Evolutionary conservation across 1,139 yeast species (phyloP).

Genomic region (Taiozyma sp.): DNA sequence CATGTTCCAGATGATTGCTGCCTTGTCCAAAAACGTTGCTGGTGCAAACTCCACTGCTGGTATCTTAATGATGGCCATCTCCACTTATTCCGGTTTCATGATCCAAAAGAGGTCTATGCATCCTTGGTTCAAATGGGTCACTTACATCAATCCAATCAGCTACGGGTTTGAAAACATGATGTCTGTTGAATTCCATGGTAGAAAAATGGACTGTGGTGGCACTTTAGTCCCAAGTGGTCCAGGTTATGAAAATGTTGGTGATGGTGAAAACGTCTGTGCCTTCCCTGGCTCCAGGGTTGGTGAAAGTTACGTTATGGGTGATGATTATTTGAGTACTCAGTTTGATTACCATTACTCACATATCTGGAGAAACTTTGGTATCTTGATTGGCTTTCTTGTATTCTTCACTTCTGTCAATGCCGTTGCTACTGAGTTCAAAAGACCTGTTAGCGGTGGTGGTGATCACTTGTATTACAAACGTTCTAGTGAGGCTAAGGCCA

Average conservation of each 20-base stretch:
- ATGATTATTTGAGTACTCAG: conserved; percentile 32
- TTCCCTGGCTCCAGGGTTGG: conserved; percentile 40
- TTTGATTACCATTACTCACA: conserved; percentile 36
- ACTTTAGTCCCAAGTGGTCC: conserved; percentile 45
- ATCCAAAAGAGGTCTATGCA: conserved; percentile 55
- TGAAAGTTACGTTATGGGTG: conserved; percentile 39
- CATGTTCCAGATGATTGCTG: conserved; percentile 45
- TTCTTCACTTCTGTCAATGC: conserved; percentile 21
- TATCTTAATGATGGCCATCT: conserved; percentile 39
- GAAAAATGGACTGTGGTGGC: conserved; percentile 44
- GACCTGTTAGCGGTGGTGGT: conserved; percentile 36
- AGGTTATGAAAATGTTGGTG: conserved; percentile 36
- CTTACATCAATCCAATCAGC: conserved; percentile 49
- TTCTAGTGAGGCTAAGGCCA: conserved; percentile 7
- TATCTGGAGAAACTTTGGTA: conserved; percentile 49
- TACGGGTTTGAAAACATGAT: conserved; percentile 54
- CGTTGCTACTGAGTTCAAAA: conserved; percentile 34
- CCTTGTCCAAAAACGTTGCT: conserved; percentile 39
- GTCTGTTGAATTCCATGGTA: conserved; percentile 50
- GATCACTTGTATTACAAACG: conserved; percentile 35
- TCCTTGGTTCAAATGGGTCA: conserved; percentile 63
- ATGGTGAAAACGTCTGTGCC: conserved; percentile 44
- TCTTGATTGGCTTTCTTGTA: conserved; percentile 36
- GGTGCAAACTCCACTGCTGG: conserved; percentile 52
- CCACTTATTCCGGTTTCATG: conserved; percentile 50